Percentiles rank a stretch among this genome's conserved stretches.
These are phyloP conservation scores for Ceratonia siliqua DNA, from an alignment of 306 rosid species.

Conservation along the genomic window DNA sequence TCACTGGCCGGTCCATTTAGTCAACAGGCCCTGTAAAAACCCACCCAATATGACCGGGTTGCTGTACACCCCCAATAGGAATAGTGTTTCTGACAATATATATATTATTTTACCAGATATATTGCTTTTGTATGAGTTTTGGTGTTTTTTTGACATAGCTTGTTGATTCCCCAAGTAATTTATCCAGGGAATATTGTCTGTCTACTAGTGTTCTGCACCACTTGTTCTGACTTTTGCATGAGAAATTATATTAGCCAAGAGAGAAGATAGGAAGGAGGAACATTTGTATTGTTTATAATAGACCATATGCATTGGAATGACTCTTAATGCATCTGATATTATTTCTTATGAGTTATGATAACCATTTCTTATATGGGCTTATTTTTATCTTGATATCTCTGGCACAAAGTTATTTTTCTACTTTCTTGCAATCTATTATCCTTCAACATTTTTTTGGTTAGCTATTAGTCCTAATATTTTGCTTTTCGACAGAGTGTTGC, in stretches of 20 bases:
- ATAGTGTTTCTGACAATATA: neutral
- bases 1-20: too few relatives aligned
- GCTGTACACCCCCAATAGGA: too few relatives aligned
- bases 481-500: conserved; percentile 74
- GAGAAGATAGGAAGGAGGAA: neutral
- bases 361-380: neutral
- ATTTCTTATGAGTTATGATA: neutral
- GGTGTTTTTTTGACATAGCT: neutral
- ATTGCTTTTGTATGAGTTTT: neutral
- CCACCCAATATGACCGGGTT: too few relatives aligned
- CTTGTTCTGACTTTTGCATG: neutral
- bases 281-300: neutral
- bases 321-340: neutral
- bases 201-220: neutral
- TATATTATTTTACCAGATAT: neutral
- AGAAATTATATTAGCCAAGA: neutral
- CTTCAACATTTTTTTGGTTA: too few relatives aligned
- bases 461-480: conserved; percentile 30
- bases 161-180: neutral
- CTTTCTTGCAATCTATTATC: too few relatives aligned
- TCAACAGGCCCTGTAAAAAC: too few relatives aligned
- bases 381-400: neutral
- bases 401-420: too few relatives aligned
- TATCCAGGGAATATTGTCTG: neutral
- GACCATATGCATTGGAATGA: neutral